These are phyloP conservation scores for Monsonia emarginata DNA, from an alignment of 441 rosid genomes.

Conservation along the genomic window DNA sequence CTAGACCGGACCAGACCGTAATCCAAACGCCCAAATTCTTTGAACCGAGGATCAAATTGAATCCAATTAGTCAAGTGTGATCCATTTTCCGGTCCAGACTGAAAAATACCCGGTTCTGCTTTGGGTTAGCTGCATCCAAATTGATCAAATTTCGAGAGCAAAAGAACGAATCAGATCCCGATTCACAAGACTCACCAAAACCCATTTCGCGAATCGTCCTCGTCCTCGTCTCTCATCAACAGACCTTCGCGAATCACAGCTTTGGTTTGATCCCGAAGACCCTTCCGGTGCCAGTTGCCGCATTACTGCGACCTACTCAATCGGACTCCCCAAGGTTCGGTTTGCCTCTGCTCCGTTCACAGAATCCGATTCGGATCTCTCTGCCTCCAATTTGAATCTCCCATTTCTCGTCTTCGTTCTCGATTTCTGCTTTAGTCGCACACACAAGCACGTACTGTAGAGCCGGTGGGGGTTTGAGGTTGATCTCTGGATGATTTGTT, in stretches of 20 bases:
- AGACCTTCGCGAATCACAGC: neutral
- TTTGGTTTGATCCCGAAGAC: neutral
- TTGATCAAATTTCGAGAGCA: neutral
- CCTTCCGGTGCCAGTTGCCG: neutral
- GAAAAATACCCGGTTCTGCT: no score
- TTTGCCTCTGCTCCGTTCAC: neutral
- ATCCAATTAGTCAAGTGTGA: no score
- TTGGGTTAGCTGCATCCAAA: neutral
- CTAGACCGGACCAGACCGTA: no score
- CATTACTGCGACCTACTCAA: neutral
- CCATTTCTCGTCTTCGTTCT: neutral
- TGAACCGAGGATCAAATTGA: no score
- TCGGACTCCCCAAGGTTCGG: slow-evolving; percentile 1
- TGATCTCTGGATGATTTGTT: neutral
- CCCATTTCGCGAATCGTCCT: neutral
- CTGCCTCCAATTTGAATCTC: neutral
- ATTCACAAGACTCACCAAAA: neutral
- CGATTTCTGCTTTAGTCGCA: neutral
- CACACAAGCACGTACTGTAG: neutral
- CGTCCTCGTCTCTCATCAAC: neutral
- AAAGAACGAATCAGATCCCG: neutral
- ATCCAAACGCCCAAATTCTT: no score
- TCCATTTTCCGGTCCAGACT: no score
- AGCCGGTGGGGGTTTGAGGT: neutral
- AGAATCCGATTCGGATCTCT: neutral